Base-by-base conservation (phyloP, 345 rosid species). In the Camelina neglecta region DNA sequence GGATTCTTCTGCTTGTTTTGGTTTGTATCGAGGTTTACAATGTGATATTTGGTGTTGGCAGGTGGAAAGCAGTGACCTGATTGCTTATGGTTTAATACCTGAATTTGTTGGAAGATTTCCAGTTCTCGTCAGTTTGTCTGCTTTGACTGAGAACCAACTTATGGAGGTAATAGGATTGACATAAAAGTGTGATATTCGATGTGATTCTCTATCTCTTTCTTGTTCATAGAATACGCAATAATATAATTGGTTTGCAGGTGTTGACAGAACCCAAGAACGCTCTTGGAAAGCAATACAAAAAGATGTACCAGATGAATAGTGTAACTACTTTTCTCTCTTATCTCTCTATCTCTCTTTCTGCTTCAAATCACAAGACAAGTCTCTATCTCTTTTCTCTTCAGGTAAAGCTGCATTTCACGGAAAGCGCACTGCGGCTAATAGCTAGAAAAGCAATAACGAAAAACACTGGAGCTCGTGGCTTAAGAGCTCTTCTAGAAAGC, bases 41-140 rank as follows among this genome's bases (percentile, higher is more conserved):
- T 29, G 79, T 53, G 62, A 69, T 64, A 71, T 16, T 39, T 10
- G 35, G 51, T 20, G 39, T 70, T 85, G 81, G 54, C 88, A 96
- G 99, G 99, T 90, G 64, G 99, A 96, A 81, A 91, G 99, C 81
- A 84, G 97, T 44, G 99, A 96, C 83, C 91, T 96, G 68, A 83
- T 96, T 50, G 84, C 98, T 21, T 96, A 89, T 77, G 99, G 99
- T 62, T 84, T 93, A 75, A 93, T 96, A 84, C 99, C 99, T 41
- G 99, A 96, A 82, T 96, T 96, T 82, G 99, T 96, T 65, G 99
- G 99, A 81, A 80, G 98, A 75, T 96, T 96, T 79, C 98, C 99
- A 1, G 81, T 96, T 78, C 98, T 96, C 61, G 98, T 93, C 74
- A 96, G 98, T 72, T 84, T 96, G 79, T 89, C 87, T 54, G 99